phyloP scores from a whole-genome alignment of 1,284 basidiomycete genomes.

The Polyporus tsugae region DNA sequence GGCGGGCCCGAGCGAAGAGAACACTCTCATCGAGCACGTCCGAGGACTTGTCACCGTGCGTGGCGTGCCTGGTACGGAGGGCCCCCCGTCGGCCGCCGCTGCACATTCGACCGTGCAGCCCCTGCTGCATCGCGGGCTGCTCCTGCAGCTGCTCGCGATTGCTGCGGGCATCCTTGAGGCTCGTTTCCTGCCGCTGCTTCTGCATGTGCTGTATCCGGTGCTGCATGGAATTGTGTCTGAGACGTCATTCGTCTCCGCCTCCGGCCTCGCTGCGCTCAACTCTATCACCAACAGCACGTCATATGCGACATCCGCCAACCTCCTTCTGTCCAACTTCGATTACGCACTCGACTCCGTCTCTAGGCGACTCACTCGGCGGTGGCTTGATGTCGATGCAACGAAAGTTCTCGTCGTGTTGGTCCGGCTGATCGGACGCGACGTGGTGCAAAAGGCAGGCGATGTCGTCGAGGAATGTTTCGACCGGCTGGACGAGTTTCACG shows the following conservation, averaged over 20 bases:
- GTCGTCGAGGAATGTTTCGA: constrained; percentile 97
- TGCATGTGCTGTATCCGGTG: constrained; percentile 84
- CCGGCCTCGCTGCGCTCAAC: constrained; percentile 74
- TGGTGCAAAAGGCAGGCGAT: constrained; percentile 88
- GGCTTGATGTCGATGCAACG: constrained; percentile 82
- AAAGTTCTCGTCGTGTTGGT: constrained; percentile 86
- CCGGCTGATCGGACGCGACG: constrained; percentile 82
- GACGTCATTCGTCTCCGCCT: constrained; percentile 68
- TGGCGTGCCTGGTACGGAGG: constrained; percentile 43
- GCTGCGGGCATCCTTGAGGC: constrained; percentile 71
- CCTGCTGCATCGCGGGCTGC: constrained; percentile 65
- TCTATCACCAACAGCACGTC: constrained; percentile 76
- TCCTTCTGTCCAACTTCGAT: constrained; percentile 92
- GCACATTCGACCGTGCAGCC: constrained; percentile 48
- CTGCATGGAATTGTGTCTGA: constrained; percentile 84
- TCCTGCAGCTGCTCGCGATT: constrained; percentile 78
- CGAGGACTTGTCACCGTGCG: constrained; percentile 56
- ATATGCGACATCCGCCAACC: constrained; percentile 84
- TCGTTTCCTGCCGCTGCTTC: constrained; percentile 75
- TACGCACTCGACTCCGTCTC: constrained; percentile 91
- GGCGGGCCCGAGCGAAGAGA: constrained; percentile 40
- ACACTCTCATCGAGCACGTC: constrained; percentile 59
- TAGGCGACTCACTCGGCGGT: constrained; percentile 76
- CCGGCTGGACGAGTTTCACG: constrained; percentile 91
- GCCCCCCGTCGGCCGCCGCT: constrained; percentile 43